Conservation (phyloP, 352 stramenopile genomes). For the Pythium aristosporum region DNA sequence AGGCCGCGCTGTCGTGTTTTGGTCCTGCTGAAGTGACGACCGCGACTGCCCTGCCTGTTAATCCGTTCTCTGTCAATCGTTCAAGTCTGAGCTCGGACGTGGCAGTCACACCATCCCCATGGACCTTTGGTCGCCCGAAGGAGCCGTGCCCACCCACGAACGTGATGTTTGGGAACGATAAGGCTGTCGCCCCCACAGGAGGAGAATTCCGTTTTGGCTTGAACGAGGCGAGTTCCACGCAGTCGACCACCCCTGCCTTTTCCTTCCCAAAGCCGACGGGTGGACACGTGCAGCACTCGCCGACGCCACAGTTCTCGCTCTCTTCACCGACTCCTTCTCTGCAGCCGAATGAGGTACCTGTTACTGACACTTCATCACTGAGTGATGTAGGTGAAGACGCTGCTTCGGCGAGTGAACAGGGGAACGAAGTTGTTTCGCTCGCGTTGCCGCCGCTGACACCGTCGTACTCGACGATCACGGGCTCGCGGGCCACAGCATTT, state of each 20-base stretch:
- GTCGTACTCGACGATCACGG: slow-evolving; percentile 9
- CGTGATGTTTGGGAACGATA: not conserved
- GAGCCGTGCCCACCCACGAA: not conserved
- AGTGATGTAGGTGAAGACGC: not conserved
- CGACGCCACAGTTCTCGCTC: not conserved
- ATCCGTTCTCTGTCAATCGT: not conserved
- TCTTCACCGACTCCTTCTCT: not conserved
- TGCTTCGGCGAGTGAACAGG: not conserved
- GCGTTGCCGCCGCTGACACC: slow-evolving; percentile 1
- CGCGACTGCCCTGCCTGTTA: not conserved
- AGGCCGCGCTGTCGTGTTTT: not conserved
- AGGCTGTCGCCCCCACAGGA: not conserved
- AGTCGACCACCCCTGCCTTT: not conserved
- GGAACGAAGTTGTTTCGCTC: not conserved
- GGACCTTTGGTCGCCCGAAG: not conserved
- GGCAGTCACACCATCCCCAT: not conserved
- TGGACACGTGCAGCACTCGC: not conserved
- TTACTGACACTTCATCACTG: not conserved
- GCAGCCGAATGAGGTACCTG: not conserved
- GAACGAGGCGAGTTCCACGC: not conserved
- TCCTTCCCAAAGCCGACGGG: not conserved
- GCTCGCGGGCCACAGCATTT: slow-evolving; percentile 8
- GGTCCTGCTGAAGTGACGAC: not conserved
- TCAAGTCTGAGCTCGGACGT: not conserved
- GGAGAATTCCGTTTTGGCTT: not conserved